These are phyloP conservation scores for Hyaloscypha variabilis DNA, from an alignment of 495 filamentous ascomycete species.

Conservation along the genomic window DNA sequence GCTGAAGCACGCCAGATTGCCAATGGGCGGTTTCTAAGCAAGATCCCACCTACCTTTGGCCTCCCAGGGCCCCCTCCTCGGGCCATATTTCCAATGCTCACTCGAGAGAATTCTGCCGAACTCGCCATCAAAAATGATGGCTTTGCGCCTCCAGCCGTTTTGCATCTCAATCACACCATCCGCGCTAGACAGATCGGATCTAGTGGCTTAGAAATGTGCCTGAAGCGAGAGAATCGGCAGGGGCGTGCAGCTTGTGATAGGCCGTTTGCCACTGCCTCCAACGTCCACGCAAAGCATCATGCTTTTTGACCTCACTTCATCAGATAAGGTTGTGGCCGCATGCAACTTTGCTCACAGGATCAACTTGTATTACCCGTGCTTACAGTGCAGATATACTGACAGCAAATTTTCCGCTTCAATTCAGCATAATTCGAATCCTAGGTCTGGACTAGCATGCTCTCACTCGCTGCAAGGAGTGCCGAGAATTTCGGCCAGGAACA, in stretches of 20 bases:
- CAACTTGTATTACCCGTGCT: not conserved
- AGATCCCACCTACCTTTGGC: not conserved
- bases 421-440: not conserved
- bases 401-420: not conserved
- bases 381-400: not conserved
- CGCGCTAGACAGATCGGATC: conserved; percentile 6
- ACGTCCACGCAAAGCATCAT: not conserved
- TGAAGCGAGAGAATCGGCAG: not conserved
- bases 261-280: conserved; percentile 1
- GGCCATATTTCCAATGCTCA: conserved; percentile 9
- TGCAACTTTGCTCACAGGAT: not conserved
- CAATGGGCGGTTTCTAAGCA: conserved; percentile 8
- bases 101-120: conserved; percentile 1
- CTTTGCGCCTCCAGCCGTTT: not conserved
- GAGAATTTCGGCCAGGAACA: conserved; percentile 1
- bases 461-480: not conserved
- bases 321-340: not conserved
- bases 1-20: conserved; percentile 15
- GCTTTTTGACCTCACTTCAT: not conserved
- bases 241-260: conserved; percentile 3
- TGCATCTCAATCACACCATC: conserved; percentile 17
- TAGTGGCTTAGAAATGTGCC: not conserved
- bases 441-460: not conserved
- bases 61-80: not conserved
- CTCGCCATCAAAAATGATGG: conserved; percentile 23